A percentile compares a stretch with the other conserved stretches of the same genome.
phyloP scores from a whole-genome alignment of 106 monocot species.

The Dioscorea dumetorum region DNA sequence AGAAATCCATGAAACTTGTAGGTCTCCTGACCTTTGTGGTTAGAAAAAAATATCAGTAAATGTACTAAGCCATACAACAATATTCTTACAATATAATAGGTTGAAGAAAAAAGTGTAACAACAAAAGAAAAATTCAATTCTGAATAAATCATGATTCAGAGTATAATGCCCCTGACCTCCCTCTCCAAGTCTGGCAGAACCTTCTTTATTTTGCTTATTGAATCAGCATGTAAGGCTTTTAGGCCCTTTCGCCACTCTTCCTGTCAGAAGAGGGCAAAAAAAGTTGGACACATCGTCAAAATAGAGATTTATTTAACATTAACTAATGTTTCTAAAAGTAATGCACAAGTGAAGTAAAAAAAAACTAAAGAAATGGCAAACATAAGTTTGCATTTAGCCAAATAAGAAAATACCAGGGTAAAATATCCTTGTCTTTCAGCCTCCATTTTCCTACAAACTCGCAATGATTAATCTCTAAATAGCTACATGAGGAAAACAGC shows the following conservation, averaged over 20 bases:
- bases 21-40: conserved; percentile 60
- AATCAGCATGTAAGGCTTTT: conserved; percentile 14
- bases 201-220: conserved; percentile 11
- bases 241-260: conserved; percentile 19
- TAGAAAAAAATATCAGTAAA: not conserved
- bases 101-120: no score
- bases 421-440: conserved; percentile 88
- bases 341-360: no score
- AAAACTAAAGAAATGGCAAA: no score
- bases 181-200: conserved; percentile 11
- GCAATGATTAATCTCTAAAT: not conserved
- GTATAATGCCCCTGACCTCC: not conserved
- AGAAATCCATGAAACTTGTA: conserved; percentile 72
- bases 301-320: no score
- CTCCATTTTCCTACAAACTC: conserved; percentile 73
- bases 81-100: no score
- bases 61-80: no score
- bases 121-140: no score
- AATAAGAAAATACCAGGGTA: conserved; percentile 43
- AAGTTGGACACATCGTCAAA: no score
- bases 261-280: not conserved
- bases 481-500: not conserved
- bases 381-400: no score
- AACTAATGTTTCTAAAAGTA: no score
- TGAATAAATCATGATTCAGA: no score